Conservation (phyloP, 1,139 yeast species). For the Candida neerlandica region DNA sequence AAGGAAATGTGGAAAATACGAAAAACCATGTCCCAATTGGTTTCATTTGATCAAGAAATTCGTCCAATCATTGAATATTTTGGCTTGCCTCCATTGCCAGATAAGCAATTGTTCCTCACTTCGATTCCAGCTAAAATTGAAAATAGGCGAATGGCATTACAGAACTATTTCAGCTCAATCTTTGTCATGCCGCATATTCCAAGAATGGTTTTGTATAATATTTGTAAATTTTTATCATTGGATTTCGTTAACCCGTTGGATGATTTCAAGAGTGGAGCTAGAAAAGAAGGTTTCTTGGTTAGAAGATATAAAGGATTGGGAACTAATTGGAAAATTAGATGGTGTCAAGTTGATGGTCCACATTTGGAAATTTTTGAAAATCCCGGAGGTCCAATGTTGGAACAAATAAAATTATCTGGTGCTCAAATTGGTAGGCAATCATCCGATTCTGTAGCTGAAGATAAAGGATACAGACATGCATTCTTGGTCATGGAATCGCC, state of each 20-base stretch:
- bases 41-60: slow-evolving; percentile 57
- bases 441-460: slow-evolving; percentile 61
- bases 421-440: slow-evolving; percentile 70
- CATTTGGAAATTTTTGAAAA: slow-evolving; percentile 60
- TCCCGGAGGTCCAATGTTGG: slow-evolving; percentile 61
- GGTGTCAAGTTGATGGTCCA: slow-evolving; percentile 73
- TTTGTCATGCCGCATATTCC: slow-evolving; percentile 68
- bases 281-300: slow-evolving; percentile 70
- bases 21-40: slow-evolving; percentile 59
- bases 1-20: slow-evolving; percentile 75
- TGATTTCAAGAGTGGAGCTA: slow-evolving; percentile 55
- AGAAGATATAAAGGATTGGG: slow-evolving; percentile 59
- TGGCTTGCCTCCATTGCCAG: slow-evolving; percentile 66
- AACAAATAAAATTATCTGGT: slow-evolving; percentile 57
- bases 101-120: slow-evolving; percentile 55
- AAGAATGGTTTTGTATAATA: slow-evolving; percentile 48
- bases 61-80: slow-evolving; percentile 58
- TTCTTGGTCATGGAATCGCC: slow-evolving; percentile 69
- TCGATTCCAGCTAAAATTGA: slow-evolving; percentile 70
- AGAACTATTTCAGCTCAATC: slow-evolving; percentile 61
- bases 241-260: slow-evolving; percentile 70
- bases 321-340: slow-evolving; percentile 71
- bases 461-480: slow-evolving; percentile 75
- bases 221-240: slow-evolving; percentile 69
- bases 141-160: slow-evolving; percentile 54